Base-by-base conservation (phyloP, 2,329 filamentous ascomycete species). In the Fusarium piperis region DNA sequence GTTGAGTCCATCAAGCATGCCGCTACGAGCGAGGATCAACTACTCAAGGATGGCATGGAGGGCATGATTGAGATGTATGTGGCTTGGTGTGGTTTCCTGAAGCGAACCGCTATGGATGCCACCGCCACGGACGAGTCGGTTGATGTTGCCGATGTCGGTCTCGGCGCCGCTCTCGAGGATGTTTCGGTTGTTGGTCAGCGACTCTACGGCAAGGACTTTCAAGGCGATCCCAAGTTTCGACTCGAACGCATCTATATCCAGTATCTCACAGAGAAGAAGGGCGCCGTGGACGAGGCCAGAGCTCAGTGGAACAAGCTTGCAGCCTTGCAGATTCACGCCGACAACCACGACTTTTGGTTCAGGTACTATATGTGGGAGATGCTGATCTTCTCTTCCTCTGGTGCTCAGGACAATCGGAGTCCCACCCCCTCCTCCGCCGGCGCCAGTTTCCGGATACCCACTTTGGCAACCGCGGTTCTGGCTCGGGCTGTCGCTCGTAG, bases 351-450 rank as follows among this genome's bases (percentile, higher is more conserved):
- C 75, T 98, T 98, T 79, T 99, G 96, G 96, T 87, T 95, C 62
- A 90, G 91, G 46, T 98, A 94, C 81, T 98, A 98, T 81, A 86
- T 92, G 59, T 98, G 94, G 92, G 96, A 98, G 82, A 92, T 98
- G 86, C 87, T 92, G 64, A 76, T 89, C 6, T 89, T 88, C 70
- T 82, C 84, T 3, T 85, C 85, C 6, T 82, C 80, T 18, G 57
- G 66, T 64, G 68, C 68, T 12, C 66, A 74, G 28, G 84, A 86
- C 61, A 88, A 85, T 36, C 83, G 87, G 65, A 89, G 88, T 65
- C 85, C 86, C 2, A 88, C 85, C 0, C 86, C 87, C 6, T 82
- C 81, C 3, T 83, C 82, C 6, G 73, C 76, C 0, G 77, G 80
- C 18, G 85, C 86, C 55, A 84, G 84, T 9, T 84, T 88, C 51